Percentiles rank a stretch among this genome's conserved stretches.
phyloP scores from a whole-genome alignment of 768 basidiomycete genomes.

The Boletus sp. region DNA sequence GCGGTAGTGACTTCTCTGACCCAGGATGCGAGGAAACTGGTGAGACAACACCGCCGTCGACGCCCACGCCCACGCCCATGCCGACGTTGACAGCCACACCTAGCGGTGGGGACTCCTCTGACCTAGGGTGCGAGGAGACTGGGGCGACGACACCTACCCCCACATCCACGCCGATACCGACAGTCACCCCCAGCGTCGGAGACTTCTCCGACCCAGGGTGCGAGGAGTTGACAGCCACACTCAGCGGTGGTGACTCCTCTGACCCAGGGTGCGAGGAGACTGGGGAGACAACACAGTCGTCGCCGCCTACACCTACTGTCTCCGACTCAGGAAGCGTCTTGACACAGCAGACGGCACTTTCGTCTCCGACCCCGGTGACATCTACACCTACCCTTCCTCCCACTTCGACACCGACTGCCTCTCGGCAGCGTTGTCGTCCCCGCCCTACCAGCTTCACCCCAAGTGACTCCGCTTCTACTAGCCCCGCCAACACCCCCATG shows the following conservation, averaged over 20 bases:
- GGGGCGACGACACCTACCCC: background rate
- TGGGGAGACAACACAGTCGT: background rate
- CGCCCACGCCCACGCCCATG: background rate
- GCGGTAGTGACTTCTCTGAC: too few relatives aligned
- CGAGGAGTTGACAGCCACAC: background rate
- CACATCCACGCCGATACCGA: background rate
- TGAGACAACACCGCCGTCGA: background rate
- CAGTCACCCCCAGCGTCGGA: background rate
- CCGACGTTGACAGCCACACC: background rate
- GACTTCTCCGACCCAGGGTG: background rate
- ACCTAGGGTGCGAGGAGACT: background rate
- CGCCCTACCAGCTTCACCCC: background rate
- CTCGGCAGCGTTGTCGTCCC: background rate
- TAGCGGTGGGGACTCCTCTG: background rate
- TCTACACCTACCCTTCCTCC: background rate
- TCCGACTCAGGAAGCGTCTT: background rate
- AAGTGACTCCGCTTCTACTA: background rate
- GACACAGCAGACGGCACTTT: background rate
- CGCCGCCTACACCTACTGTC: background rate
- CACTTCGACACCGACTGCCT: background rate
- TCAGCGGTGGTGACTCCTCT: background rate
- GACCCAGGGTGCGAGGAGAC: background rate
- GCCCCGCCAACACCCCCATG: background rate
- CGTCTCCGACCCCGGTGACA: background rate
- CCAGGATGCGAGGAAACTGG: too few relatives aligned